Conservation (phyloP, 768 basidiomycete genomes). For the Asterophora parasitica region DNA sequence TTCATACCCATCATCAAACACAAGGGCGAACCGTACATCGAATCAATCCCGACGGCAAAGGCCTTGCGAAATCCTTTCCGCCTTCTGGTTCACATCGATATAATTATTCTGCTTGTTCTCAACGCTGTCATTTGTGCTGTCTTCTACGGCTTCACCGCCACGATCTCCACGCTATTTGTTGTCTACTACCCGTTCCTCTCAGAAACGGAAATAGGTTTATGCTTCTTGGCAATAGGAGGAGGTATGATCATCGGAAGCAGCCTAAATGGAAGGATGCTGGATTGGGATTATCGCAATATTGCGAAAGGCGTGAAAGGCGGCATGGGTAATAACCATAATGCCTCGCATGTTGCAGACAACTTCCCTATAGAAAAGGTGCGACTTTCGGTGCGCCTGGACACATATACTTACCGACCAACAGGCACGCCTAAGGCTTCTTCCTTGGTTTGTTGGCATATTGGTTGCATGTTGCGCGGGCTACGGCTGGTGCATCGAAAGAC, state of each 20-base stretch:
- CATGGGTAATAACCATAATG: constrained; percentile 22
- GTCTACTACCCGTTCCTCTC: constrained; percentile 52
- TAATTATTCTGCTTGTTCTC: constrained; percentile 46
- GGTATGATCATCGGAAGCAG: constrained; percentile 62
- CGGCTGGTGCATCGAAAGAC: constrained; percentile 54
- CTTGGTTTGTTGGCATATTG: constrained; percentile 36
- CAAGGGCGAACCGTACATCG: constrained; percentile 20
- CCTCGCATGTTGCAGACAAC: constrained; percentile 21
- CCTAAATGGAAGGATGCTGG: constrained; percentile 58
- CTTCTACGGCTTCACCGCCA: constrained; percentile 57
- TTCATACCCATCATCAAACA: constrained; percentile 45
- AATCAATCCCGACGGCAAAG: constrained; percentile 29
- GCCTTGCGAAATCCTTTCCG: constrained; percentile 50
- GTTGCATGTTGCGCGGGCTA: constrained; percentile 43
- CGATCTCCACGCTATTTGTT: constrained; percentile 57
- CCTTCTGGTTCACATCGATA: constrained; percentile 51
- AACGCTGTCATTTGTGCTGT: constrained; percentile 51
- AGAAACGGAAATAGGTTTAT: constrained; percentile 67
- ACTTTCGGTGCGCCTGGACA: neutral
- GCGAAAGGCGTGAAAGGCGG: constrained; percentile 27
- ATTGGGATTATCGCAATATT: constrained; percentile 52
- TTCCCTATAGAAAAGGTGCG: constrained; percentile 56
- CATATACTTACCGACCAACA: constrained; percentile 5
- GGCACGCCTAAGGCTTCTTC: constrained; percentile 48
- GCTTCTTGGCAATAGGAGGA: constrained; percentile 71